These are phyloP conservation scores for Eremothecium coryli DNA, from an alignment of 1,139 yeast genomes.

Conservation along the genomic window DNA sequence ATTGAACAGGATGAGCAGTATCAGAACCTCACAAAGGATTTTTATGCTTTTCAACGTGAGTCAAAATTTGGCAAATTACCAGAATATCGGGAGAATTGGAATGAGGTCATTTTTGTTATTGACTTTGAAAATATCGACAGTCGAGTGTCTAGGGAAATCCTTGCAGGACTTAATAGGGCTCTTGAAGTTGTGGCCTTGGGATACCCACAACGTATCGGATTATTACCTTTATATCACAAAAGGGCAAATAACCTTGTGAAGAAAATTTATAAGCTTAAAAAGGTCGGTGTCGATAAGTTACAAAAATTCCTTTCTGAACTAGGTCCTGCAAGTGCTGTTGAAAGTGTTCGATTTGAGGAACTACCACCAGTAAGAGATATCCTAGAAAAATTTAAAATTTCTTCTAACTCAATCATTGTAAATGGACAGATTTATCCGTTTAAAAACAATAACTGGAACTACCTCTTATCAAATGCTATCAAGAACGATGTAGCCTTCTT, in stretches of 20 bases:
- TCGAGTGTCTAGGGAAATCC: constrained; percentile 37
- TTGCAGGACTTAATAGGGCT: constrained; percentile 42
- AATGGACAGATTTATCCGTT: constrained; percentile 59
- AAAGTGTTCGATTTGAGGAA: constrained; percentile 10
- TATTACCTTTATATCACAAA: constrained; percentile 47
- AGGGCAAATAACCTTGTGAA: constrained; percentile 23
- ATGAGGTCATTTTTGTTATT: constrained; percentile 64
- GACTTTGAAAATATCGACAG: constrained; percentile 48
- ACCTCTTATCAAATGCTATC: constrained; percentile 26
- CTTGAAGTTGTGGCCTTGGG: constrained; percentile 42
- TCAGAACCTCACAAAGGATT: constrained; percentile 36
- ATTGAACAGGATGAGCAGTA: constrained; percentile 57
- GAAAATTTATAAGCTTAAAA: constrained; percentile 34
- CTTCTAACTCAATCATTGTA: constrained; percentile 47
- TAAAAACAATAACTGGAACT: constrained; percentile 28
- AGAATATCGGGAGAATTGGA: constrained; percentile 61
- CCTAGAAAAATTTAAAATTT: constrained; percentile 37
- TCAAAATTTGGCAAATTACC: constrained; percentile 55
- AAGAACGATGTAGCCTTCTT: constrained; percentile 25
- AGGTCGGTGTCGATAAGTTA: constrained; percentile 16
- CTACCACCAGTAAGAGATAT: constrained; percentile 27
- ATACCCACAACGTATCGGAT: constrained; percentile 72
- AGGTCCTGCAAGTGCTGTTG: constrained; percentile 10
- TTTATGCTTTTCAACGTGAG: constrained; percentile 36
- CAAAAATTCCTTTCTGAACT: constrained; percentile 21